Conservation (phyloP, 1,139 yeast species). For the Debaryomyces subglobosus region DNA sequence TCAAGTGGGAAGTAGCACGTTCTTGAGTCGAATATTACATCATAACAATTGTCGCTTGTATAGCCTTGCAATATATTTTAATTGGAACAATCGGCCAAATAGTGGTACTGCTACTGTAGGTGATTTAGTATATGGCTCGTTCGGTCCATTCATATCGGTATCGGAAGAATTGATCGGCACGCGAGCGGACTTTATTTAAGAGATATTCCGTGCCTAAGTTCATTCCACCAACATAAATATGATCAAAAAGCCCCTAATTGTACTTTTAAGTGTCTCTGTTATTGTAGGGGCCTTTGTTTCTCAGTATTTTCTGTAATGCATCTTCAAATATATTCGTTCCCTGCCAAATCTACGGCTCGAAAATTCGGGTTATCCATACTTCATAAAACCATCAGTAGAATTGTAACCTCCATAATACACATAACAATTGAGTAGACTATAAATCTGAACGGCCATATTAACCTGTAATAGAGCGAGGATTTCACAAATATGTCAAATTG, state of each 20-base stretch:
- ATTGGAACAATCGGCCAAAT: background rate
- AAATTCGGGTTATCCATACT: background rate
- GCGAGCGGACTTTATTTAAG: background rate
- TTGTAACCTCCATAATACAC: background rate
- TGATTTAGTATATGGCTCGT: background rate
- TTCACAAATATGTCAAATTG: background rate
- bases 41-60: background rate
- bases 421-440: background rate
- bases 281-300: too few relatives aligned
- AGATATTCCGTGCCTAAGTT: background rate
- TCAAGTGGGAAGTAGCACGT: conserved; percentile 53
- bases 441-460: background rate
- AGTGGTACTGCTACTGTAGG: background rate
- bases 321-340: too few relatives aligned
- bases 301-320: too few relatives aligned
- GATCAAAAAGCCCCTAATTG: background rate
- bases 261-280: too few relatives aligned
- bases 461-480: background rate
- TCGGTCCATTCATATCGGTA: background rate
- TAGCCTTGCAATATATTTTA: background rate
- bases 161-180: background rate
- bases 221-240: background rate
- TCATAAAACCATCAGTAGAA: background rate
- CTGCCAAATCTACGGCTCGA: background rate
- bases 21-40: background rate